Evolutionary conservation across 1,139 yeast species (phyloP).

Genomic region (Candida anutae): DNA sequence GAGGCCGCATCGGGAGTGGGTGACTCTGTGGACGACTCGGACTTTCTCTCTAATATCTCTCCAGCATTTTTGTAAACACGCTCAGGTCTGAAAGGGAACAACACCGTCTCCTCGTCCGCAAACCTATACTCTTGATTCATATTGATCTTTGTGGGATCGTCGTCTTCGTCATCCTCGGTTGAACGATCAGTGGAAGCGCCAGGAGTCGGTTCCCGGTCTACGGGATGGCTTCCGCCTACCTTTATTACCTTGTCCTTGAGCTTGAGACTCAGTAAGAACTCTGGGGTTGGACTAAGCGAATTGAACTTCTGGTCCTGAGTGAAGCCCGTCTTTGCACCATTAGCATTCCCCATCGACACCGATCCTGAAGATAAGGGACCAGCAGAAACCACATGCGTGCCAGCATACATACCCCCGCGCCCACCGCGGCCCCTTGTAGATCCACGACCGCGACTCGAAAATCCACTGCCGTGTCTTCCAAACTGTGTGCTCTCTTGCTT

Average conservation of each 20-base stretch:
- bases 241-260: constrained; percentile 22
- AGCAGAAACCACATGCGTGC: constrained; percentile 60
- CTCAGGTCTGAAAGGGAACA: constrained; percentile 38
- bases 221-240: background rate
- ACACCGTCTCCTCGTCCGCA: constrained; percentile 37
- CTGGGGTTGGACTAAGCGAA: constrained; percentile 27
- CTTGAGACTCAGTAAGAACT: constrained; percentile 32
- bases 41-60: constrained; percentile 1
- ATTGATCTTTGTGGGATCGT: constrained; percentile 42
- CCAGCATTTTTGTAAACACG: constrained; percentile 11
- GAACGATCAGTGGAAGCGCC: constrained; percentile 4
- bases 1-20: constrained; percentile 7
- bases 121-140: constrained; percentile 54
- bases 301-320: constrained; percentile 20
- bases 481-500: constrained; percentile 24
- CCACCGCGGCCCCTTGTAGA: constrained; percentile 24
- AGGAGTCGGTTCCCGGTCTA: too few species aligned
- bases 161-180: constrained; percentile 25
- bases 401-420: constrained; percentile 45
- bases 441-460: constrained; percentile 16
- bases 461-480: constrained; percentile 5
- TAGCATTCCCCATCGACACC: constrained; percentile 34
- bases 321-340: constrained; percentile 20
- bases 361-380: constrained; percentile 71
- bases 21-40: constrained; percentile 15